Percentiles rank a stretch among this genome's conserved stretches.
These are phyloP conservation scores for Fomitopsis schrenkii DNA, from an alignment of 1,284 basidiomycete species.

Conservation along the genomic window DNA sequence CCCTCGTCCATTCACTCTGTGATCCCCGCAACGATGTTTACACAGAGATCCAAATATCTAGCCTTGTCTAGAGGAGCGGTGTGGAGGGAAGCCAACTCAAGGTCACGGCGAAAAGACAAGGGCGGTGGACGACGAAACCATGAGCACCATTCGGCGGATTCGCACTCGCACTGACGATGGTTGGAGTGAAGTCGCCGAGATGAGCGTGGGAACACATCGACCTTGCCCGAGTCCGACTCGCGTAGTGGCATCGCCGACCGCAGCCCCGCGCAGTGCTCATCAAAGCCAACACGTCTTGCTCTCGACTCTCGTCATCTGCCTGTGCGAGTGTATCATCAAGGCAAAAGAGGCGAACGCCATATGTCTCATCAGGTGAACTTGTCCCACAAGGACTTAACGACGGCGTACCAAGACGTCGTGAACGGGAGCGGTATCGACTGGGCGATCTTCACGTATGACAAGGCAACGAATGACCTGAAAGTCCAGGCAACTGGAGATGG, in stretches of 20 bases:
- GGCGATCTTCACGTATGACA: slow-evolving; percentile 85
- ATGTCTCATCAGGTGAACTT: slow-evolving; percentile 81
- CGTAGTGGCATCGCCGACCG: not conserved
- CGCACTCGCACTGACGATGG: not conserved
- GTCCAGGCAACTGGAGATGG: slow-evolving; percentile 83
- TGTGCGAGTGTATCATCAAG: too few species aligned
- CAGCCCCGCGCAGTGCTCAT: not conserved
- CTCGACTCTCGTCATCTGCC: not conserved
- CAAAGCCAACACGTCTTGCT: not conserved
- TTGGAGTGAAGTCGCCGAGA: not conserved
- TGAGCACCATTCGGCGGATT: not conserved
- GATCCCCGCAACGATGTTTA: too few species aligned
- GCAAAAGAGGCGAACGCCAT: too few species aligned
- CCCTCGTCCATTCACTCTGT: not conserved
- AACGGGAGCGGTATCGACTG: slow-evolving; percentile 74
- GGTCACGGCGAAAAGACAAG: not conserved
- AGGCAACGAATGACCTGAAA: slow-evolving; percentile 85
- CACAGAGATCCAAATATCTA: not conserved
- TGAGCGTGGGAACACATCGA: slow-evolving; percentile 1
- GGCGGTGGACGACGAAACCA: not conserved
- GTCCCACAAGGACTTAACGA: slow-evolving; percentile 64
- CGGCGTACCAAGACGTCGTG: slow-evolving; percentile 81
- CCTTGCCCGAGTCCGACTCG: not conserved
- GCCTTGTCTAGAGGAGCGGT: not conserved
- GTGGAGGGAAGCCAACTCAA: not conserved